Conservation (phyloP, 768 basidiomycete genomes). For the Rhizopogon vinicolor region DNA sequence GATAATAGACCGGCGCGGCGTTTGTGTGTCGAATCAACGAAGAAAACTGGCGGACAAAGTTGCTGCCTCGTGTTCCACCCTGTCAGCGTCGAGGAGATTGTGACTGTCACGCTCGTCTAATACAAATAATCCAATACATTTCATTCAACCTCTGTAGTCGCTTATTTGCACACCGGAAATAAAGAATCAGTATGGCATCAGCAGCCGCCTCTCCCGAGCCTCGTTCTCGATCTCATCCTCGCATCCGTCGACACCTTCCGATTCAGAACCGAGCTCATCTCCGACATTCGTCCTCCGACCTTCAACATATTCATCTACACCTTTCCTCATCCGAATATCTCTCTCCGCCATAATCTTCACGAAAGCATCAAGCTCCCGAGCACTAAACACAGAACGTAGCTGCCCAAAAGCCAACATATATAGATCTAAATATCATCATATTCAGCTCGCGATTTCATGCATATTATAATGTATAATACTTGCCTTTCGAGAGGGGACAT, state of each 20-base stretch:
- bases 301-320: conserved; percentile 44
- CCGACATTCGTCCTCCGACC: conserved; percentile 3
- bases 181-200: conserved; percentile 56
- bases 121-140: conserved; percentile 17
- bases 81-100: conserved; percentile 1
- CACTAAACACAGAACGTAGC: conserved; percentile 57
- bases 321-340: conserved; percentile 57
- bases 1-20: background rate
- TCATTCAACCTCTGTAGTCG: background rate
- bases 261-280: conserved; percentile 20
- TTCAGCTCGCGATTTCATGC: conserved; percentile 8
- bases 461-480: conserved; percentile 8
- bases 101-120: conserved; percentile 6
- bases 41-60: conserved; percentile 11
- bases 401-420: conserved; percentile 77
- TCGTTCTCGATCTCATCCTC: conserved; percentile 57
- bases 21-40: conserved; percentile 14
- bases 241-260: conserved; percentile 10
- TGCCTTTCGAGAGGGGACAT: conserved; percentile 75
- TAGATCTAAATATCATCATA: conserved; percentile 41
- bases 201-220: conserved; percentile 52
- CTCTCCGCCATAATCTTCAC: conserved; percentile 77
- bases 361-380: conserved; percentile 53
- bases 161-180: conserved; percentile 11
- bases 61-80: conserved; percentile 24